Evolutionary conservation across 192 early-diverging fungal genomes (phyloP).

Genomic region (Umbelopsis ramanniana): DNA sequence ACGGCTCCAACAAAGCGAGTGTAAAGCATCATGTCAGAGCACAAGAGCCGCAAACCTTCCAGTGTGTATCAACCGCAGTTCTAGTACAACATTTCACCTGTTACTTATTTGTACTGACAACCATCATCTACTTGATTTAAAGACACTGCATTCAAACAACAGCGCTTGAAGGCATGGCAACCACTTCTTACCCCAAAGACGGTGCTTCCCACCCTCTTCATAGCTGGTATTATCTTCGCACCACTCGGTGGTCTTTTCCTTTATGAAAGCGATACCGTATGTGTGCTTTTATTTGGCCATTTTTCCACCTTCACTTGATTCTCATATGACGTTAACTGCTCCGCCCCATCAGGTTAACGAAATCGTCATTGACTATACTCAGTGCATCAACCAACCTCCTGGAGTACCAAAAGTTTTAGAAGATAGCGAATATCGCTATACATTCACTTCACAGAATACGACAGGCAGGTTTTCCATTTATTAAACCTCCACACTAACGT

Average conservation of each 20-base stretch:
- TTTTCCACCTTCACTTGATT: not conserved
- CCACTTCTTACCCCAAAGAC: slow-evolving; percentile 98
- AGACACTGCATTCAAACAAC: slow-evolving; percentile 99
- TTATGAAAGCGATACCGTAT: slow-evolving; percentile 83
- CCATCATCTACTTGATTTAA: slow-evolving; percentile 8
- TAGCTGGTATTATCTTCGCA: slow-evolving; percentile 93
- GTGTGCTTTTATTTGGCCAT: slow-evolving; percentile 4
- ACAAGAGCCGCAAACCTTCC: slow-evolving; percentile 64
- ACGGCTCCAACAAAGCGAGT: slow-evolving; percentile 1
- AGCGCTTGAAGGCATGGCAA: slow-evolving; percentile 99
- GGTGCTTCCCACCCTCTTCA: slow-evolving; percentile 94
- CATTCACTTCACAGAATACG: slow-evolving; percentile 41
- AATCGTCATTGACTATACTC: slow-evolving; percentile 92
- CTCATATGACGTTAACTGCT: not conserved
- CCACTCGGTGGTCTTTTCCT: slow-evolving; percentile 92
- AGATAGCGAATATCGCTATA: slow-evolving; percentile 32
- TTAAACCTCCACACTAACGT: not conserved
- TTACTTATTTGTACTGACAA: not conserved
- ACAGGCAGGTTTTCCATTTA: slow-evolving; percentile 32
- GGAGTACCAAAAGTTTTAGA: not conserved
- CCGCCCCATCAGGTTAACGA: slow-evolving; percentile 69
- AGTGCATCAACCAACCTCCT: slow-evolving; percentile 58
- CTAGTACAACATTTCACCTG: not conserved
- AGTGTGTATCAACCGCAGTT: slow-evolving; percentile 42
- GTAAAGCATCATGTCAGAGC: slow-evolving; percentile 37